Conservation (phyloP, 2,329 filamentous ascomycete species). For the Penicillium expansum region DNA sequence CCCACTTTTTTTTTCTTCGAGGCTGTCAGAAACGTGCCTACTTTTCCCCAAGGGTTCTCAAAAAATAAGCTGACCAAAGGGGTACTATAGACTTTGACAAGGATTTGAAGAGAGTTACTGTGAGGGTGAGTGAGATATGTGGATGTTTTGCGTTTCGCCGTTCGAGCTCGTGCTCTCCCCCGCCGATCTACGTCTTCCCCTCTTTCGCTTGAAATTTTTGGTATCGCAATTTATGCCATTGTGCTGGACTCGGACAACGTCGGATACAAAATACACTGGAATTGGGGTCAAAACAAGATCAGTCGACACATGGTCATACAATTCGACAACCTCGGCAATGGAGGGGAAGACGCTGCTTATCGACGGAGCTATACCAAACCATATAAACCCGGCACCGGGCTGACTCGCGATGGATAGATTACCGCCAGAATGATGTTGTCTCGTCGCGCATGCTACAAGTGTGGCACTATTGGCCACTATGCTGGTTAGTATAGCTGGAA, state of each 20-base stretch:
- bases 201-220: constrained; percentile 8
- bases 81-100: constrained; percentile 21
- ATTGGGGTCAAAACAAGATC: background rate
- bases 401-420: constrained; percentile 20
- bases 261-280: background rate
- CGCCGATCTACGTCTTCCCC: constrained; percentile 11
- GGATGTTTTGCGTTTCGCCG: background rate
- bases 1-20: constrained; percentile 21
- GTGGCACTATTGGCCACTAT: constrained; percentile 74
- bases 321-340: background rate
- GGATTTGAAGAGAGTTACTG: constrained; percentile 25
- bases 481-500: constrained; percentile 41
- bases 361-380: constrained; percentile 5
- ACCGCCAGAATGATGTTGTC: constrained; percentile 69
- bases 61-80: constrained; percentile 19
- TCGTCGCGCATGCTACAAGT: constrained; percentile 76
- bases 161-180: constrained; percentile 7
- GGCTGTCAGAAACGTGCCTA: constrained; percentile 28
- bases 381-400: constrained; percentile 7
- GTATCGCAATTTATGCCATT: background rate
- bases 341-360: constrained; percentile 12
- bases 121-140: constrained; percentile 29
- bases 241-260: background rate
- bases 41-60: constrained; percentile 31
- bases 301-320: background rate